Evolutionary conservation across 1,139 yeast species (phyloP), one percentile per base, ranked within the genome.

Genomic region (Entelexis sorbosivorans): DNA sequence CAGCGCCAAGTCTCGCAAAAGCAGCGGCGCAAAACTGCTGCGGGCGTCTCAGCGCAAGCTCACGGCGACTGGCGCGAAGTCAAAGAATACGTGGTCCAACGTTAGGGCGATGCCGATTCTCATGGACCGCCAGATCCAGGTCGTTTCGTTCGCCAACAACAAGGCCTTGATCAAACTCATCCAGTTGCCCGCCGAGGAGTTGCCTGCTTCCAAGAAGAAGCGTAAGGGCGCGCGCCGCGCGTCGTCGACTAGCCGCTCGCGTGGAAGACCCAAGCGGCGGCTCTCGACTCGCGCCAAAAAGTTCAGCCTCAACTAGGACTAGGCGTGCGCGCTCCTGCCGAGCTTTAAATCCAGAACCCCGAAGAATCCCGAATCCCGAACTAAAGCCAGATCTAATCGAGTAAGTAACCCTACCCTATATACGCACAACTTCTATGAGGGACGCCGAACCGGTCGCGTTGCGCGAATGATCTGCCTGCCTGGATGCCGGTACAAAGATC

Each of bases 1-100:
- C 2, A 66, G 61, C 8, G 72, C 76, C 75, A 63, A 60, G 42
- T 62, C 62, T 48, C 64, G 73, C 32, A 58, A 63, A 26, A 60
- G 64, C 8, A 24, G 13, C 19, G 16, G 20, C 5, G 14, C 19
- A 13, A 13, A 17, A 13, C 14, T 17, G 22, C 10, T 17, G 14
- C 16, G n/a, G 38, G 14, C 22, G 24, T 14, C 24, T 5, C 36
- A 5, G 8, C 36, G 20, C 64, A 60, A n/a, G 66, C 72, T 31
- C 76, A 73, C 56, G 61, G 59, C 4, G 63, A 69, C 24, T 61
- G 63, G 5, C 11, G 32, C 24, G 24, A 22, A 22, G 24, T 22
- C 6, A 5, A 22, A 22, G 24, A 22, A 22, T 22, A 22, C 38
- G 26, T 35, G 38, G 38, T 17, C 24, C 3, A 26, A 35, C 17